These are phyloP conservation scores for Moesziomyces aphidis DNA, from an alignment of 1,284 basidiomycete genomes.

Conservation along the genomic window DNA sequence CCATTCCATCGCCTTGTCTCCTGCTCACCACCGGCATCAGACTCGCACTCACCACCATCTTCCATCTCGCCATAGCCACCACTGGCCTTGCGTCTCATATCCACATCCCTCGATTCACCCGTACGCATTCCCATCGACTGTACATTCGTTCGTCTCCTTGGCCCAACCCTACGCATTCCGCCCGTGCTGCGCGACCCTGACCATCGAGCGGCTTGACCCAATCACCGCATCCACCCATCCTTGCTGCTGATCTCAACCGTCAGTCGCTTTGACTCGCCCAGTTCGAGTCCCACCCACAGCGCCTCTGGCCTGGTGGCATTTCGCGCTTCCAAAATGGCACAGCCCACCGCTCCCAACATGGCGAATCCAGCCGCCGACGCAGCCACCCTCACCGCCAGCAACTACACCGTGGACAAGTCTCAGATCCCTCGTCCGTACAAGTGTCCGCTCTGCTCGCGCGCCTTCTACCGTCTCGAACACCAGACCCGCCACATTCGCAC, in stretches of 20 bases:
- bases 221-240: background rate
- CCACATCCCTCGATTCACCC: too few species aligned
- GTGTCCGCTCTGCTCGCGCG: conserved; percentile 65
- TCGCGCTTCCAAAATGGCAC: conserved; percentile 38
- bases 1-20: background rate
- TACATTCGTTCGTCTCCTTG: too few species aligned
- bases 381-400: conserved; percentile 39
- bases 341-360: conserved; percentile 32
- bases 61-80: background rate
- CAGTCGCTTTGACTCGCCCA: background rate
- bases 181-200: too few species aligned
- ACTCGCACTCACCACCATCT: background rate
- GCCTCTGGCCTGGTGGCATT: conserved; percentile 18
- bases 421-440: conserved; percentile 67
- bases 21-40: background rate
- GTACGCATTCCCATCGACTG: too few species aligned
- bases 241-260: background rate
- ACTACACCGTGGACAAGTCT: conserved; percentile 63
- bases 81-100: too few species aligned
- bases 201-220: too few species aligned
- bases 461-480: conserved; percentile 66
- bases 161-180: too few species aligned
- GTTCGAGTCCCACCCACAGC: conserved; percentile 13
- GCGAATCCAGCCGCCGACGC: conserved; percentile 28
- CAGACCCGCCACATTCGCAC: conserved; percentile 97